These are phyloP conservation scores for Aechmea fasciata DNA, from an alignment of 176 grass and related monocot genomes.

Conservation along the genomic window DNA sequence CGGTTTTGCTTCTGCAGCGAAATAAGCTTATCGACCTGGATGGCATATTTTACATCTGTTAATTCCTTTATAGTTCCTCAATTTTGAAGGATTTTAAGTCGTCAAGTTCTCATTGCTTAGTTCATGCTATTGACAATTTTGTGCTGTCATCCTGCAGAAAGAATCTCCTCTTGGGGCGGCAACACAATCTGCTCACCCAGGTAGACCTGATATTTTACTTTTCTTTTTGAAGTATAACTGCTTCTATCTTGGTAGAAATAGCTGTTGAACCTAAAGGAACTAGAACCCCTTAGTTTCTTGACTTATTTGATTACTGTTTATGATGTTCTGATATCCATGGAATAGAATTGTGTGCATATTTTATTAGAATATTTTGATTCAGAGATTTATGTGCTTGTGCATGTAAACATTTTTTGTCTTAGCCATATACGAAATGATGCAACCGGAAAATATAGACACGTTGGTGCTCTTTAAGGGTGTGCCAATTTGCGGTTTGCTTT, in stretches of 20 bases:
- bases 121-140: neutral
- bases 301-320: no score
- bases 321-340: no score
- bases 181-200: conserved; percentile 85
- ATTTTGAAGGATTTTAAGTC: neutral
- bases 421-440: no score
- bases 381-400: no score
- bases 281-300: no score
- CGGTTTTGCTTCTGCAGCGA: neutral
- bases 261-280: neutral
- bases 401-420: no score
- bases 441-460: no score
- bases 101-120: neutral
- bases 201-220: conserved; percentile 17
- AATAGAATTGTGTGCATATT: no score
- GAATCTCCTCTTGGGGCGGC: conserved; percentile 69
- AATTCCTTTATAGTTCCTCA: conserved; percentile 1
- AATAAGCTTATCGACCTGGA: neutral
- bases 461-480: no score
- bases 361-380: no score
- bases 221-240: neutral
- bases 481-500: no score
- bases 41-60: neutral
- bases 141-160: conserved; percentile 37
- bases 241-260: neutral